Evolutionary conservation across 1,284 basidiomycete genomes (phyloP), one percentile per base, ranked within the genome.

Genomic region (Caloboletus firmus): DNA sequence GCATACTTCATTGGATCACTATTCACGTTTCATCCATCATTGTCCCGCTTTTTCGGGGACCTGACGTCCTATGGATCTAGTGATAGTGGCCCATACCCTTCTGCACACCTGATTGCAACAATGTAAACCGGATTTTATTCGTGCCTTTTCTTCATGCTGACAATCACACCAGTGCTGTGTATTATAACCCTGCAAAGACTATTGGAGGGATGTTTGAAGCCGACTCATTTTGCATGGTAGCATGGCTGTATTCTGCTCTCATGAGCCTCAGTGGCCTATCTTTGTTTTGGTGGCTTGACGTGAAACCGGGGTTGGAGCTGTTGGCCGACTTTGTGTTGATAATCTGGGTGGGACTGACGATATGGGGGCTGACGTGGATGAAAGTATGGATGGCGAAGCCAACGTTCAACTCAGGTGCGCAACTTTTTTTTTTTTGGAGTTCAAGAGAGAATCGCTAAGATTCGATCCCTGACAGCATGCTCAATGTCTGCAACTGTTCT

Each of bases 201-300:
- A 75, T 89, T 13, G 95, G 95, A 12, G 89, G 81, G 3, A 98
- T 98, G 95, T 72, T 96, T 37, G 92, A 95, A 70, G 91, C 93
- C 9, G 85, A 95, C 67, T 69, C 87, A 13, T 95, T 81, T 70
- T 93, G 89, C 62, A 59, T 89, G 34, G 77, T 87, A 55, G 89
- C 89, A 0, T 78, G 92, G 17, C 49, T 86, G 1, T 95, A 89
- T 64, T 79, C 92, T 9, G 74, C 86, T 0, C 75, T 89, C 50
- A 82, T 95, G n/a, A 85, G 84, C 44, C 74, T 95, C 30, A 78
- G 85, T 11, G 89, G 89, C 24, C 86, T 95, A 73, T 77, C 79
- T 5, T 81, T 89, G 65, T 90, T 91, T 64, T 87, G 85, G 83
- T 84, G 86, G 72, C 79, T 95, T 32, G 89, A 93, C 58, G 69